Evolutionary conservation across 768 basidiomycete genomes (phyloP), one percentile per base, ranked within the genome.

Genomic region (Boletus tylopilopsis): DNA sequence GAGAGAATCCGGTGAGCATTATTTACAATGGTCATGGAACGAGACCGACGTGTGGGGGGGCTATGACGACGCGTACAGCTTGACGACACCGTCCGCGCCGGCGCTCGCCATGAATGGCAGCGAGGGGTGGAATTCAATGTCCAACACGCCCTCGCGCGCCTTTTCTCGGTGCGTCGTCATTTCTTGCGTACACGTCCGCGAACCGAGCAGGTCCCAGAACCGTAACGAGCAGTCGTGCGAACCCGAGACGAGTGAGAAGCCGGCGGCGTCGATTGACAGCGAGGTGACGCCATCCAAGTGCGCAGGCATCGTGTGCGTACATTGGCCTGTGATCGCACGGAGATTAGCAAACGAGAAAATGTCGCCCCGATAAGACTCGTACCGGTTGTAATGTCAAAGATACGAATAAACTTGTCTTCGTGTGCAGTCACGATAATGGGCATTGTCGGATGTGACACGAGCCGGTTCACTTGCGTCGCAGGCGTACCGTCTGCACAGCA

Each of bases 81-180:
- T 92, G 52, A 97, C 84, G 38, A 92, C 86, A 23, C 94, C 94
- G 70, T 97, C 95, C 12, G 92, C 91, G n/a, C 95, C 95, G 18
- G 90, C 90, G 66, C 90, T 95, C 15, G 87, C 91, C 78, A 96
- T 82, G 62, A 94, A 82, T 24, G 89, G 87, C 49, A 94, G 68
- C 51, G 85, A 79, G 12, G 86, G 82, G 64, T 92, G 89, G 71
- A 89, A 89, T 55, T 87, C 84, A 12, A 95, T 85, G 58, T 84
- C 90, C 54, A 96, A 74, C 19, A 95, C 91, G 34, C 96, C 96
- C 67, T 97, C 94, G 45, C 82, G 79, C 35, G 84, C 87, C 70
- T 94, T 95, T 72, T 86, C 82, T 40, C 95, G 81, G 71, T 98
- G 96, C 32, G 80, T 81, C 27, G 89, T 85, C 51, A 90, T 79